Percentiles rank a stretch among this genome's conserved stretches.
Conservation (phyloP, 1,139 yeast genomes). For the Hyphopichia buzzinii region DNA sequence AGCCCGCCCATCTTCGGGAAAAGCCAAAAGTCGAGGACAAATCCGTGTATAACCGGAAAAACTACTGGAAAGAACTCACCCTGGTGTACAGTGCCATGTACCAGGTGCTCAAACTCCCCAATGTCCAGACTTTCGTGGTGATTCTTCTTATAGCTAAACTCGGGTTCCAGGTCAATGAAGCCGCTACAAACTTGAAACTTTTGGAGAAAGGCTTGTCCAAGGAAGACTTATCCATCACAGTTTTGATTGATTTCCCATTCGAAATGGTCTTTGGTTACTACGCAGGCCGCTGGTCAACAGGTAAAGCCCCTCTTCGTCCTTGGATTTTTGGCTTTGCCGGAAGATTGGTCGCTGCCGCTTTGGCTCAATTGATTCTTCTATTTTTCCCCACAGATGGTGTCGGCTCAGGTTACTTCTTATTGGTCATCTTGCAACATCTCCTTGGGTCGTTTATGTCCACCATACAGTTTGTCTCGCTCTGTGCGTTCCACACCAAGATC, state of each 20-base stretch:
- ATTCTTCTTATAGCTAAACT: constrained; percentile 80
- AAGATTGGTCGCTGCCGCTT: constrained; percentile 66
- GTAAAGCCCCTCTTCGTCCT: constrained; percentile 69
- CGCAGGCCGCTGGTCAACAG: constrained; percentile 93
- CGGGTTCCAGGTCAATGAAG: constrained; percentile 95
- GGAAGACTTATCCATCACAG: constrained; percentile 91
- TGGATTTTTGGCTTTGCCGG: constrained; percentile 94
- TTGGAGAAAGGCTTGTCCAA: constrained; percentile 92
- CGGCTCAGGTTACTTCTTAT: constrained; percentile 49
- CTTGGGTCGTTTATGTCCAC: constrained; percentile 91
- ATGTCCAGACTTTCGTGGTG: constrained; percentile 70
- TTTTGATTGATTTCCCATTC: constrained; percentile 91
- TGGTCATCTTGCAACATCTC: constrained; percentile 79
- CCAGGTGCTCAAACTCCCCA: constrained; percentile 69
- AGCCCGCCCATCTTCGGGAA: constrained; percentile 51
- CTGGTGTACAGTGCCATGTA: constrained; percentile 75
- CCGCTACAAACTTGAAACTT: constrained; percentile 87
- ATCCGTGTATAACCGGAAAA: constrained; percentile 24
- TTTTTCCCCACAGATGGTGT: constrained; percentile 62
- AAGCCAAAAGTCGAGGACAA: constrained; percentile 27
- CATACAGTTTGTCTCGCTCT: constrained; percentile 88
- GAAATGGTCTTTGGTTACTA: constrained; percentile 93
- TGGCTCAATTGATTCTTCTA: constrained; percentile 74
- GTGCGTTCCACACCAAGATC: constrained; percentile 91
- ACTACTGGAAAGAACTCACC: constrained; percentile 25